Evolutionary conservation across 805 yeast genomes (phyloP).

Genomic region (Metschnikowia anglica): DNA sequence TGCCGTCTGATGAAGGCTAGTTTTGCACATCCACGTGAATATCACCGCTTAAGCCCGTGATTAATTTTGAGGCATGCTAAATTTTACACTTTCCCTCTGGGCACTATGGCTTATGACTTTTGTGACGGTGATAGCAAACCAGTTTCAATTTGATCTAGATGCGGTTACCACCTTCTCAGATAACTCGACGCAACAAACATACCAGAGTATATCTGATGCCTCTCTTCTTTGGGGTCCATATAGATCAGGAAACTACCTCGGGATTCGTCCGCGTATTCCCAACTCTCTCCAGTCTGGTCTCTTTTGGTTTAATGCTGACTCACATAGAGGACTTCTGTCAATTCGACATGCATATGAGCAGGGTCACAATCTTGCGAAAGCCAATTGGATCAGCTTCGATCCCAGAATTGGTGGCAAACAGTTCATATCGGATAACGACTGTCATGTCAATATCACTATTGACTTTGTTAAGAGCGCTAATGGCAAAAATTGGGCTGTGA

Average conservation of each 20-base stretch:
- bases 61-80: slow-evolving; percentile 4
- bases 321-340: slow-evolving; percentile 49
- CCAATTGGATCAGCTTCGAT: slow-evolving; percentile 87
- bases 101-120: slow-evolving; percentile 2
- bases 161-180: slow-evolving; percentile 7
- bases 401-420: slow-evolving; percentile 87
- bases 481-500: slow-evolving; percentile 78
- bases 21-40: neutral
- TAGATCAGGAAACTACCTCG: slow-evolving; percentile 81
- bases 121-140: neutral
- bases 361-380: slow-evolving; percentile 64
- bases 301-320: slow-evolving; percentile 80
- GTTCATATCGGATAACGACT: slow-evolving; percentile 63
- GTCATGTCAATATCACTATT: slow-evolving; percentile 60
- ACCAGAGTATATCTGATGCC: slow-evolving; percentile 21
- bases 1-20: too few species aligned
- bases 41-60: too few species aligned
- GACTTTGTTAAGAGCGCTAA: slow-evolving; percentile 73
- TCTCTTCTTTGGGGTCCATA: slow-evolving; percentile 83
- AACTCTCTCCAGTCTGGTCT: slow-evolving; percentile 73
- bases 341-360: slow-evolving; percentile 78
- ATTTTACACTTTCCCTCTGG: slow-evolving; percentile 1
- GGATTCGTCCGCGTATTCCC: slow-evolving; percentile 81
- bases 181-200: slow-evolving; percentile 12
- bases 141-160: slow-evolving; percentile 18